A percentile compares a stretch with the other conserved stretches of the same genome.
Conservation (phyloP, 2,329 filamentous ascomycete genomes). For the Botrytis medusae region DNA sequence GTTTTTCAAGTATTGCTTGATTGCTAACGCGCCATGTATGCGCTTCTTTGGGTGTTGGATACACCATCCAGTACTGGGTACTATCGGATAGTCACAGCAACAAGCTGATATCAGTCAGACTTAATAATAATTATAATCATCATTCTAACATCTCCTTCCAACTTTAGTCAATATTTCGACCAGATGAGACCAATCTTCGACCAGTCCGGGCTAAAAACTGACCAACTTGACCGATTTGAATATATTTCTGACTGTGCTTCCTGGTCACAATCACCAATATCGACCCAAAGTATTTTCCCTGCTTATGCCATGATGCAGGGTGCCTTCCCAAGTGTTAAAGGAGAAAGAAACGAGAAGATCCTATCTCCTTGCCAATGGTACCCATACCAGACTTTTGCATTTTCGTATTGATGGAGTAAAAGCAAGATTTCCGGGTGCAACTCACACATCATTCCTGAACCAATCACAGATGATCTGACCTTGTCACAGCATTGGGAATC, state of each 20-base stretch:
- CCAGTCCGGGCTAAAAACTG: background rate
- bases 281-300: slow-evolving; percentile 9
- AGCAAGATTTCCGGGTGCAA: slow-evolving; percentile 3
- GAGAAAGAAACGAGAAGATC: background rate
- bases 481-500: slow-evolving; percentile 8
- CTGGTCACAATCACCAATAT: background rate
- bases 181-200: background rate
- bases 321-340: background rate
- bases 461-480: slow-evolving; percentile 1
- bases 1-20: background rate
- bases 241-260: background rate
- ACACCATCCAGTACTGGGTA: background rate
- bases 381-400: background rate
- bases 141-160: slow-evolving; percentile 2
- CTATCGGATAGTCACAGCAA: slow-evolving; percentile 8
- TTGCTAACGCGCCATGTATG: background rate
- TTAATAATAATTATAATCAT: slow-evolving; percentile 20
- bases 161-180: background rate
- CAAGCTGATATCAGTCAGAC: slow-evolving; percentile 14
- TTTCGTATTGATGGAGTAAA: background rate
- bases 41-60: background rate
- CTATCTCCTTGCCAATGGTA: background rate
- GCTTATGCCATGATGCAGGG: background rate
- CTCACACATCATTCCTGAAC: background rate
- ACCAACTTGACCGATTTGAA: background rate